Percentiles rank a stretch among this genome's conserved stretches.
phyloP scores from a whole-genome alignment of 1,284 basidiomycete genomes.

The Pholiota adiposa region DNA sequence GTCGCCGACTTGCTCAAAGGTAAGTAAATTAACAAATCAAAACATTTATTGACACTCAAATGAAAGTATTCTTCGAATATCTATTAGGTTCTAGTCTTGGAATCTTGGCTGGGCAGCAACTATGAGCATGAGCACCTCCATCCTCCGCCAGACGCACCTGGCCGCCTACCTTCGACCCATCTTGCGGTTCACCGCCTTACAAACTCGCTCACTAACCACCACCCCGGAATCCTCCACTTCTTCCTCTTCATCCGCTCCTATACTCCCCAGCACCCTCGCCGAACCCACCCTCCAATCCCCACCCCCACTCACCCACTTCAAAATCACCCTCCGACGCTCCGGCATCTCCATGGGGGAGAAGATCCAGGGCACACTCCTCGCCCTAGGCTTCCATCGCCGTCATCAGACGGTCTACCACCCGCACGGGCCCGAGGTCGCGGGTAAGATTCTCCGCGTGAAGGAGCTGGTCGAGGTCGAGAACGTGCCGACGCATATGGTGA shows the following conservation, averaged over 20 bases:
- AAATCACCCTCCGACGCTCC: conserved; percentile 83
- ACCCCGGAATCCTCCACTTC: neutral
- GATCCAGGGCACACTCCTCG: conserved; percentile 73
- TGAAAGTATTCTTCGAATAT: neutral
- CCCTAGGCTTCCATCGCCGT: conserved; percentile 79
- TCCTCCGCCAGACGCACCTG: conserved; percentile 9
- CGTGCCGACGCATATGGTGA: conserved; percentile 66
- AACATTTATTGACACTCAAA: neutral
- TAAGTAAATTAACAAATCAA: neutral
- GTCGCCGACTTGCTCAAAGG: neutral
- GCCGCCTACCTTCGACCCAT: conserved; percentile 8
- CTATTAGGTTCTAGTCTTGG: neutral
- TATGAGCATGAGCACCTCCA: conserved; percentile 2
- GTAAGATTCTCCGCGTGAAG: conserved; percentile 83
- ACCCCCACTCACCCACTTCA: conserved; percentile 69
- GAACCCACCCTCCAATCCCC: conserved; percentile 5
- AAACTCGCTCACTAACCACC: conserved; percentile 12
- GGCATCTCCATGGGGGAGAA: conserved; percentile 78
- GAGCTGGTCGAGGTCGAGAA: conserved; percentile 89
- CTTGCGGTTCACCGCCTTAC: conserved; percentile 6
- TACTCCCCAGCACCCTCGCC: neutral
- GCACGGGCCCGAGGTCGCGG: conserved; percentile 75
- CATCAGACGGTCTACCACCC: conserved; percentile 83
- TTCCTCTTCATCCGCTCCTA: neutral
- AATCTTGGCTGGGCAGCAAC: neutral